phyloP scores from a whole-genome alignment of 768 basidiomycete species.

The Boletus fagicola region DNA sequence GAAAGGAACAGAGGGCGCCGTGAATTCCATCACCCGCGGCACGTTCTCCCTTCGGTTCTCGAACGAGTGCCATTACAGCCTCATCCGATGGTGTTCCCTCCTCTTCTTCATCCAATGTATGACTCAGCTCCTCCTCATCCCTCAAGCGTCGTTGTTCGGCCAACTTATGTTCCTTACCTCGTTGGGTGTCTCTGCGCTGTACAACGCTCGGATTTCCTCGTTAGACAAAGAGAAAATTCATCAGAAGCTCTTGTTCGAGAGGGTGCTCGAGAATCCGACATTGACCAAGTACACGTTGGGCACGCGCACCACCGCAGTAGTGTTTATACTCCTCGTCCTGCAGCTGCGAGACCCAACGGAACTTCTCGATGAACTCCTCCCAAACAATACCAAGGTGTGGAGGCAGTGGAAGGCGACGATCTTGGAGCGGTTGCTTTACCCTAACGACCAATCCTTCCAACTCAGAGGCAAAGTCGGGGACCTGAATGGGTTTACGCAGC shows the following conservation, averaged over 20 bases:
- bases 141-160: slow-evolving; percentile 28
- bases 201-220: slow-evolving; percentile 23
- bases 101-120: slow-evolving; percentile 25
- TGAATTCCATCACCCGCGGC: slow-evolving; percentile 32
- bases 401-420: slow-evolving; percentile 19
- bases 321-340: slow-evolving; percentile 19
- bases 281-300: slow-evolving; percentile 17
- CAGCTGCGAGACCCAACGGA: background rate
- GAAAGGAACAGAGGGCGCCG: slow-evolving; percentile 27
- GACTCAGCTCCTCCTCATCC: slow-evolving; percentile 30
- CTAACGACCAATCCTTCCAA: background rate
- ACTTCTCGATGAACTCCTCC: slow-evolving; percentile 15
- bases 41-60: slow-evolving; percentile 25
- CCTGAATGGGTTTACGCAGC: slow-evolving; percentile 3
- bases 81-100: slow-evolving; percentile 22
- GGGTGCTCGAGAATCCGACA: slow-evolving; percentile 10
- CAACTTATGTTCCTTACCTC: slow-evolving; percentile 32
- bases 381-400: slow-evolving; percentile 26
- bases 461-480: background rate
- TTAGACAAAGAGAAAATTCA: slow-evolving; percentile 33
- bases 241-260: slow-evolving; percentile 9
- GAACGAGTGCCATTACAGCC: slow-evolving; percentile 6
- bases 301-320: slow-evolving; percentile 17
- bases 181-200: slow-evolving; percentile 26
- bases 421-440: background rate